These are phyloP conservation scores for Colletotrichum chlorophyti DNA, from an alignment of 2,329 filamentous ascomycete species.

Conservation along the genomic window DNA sequence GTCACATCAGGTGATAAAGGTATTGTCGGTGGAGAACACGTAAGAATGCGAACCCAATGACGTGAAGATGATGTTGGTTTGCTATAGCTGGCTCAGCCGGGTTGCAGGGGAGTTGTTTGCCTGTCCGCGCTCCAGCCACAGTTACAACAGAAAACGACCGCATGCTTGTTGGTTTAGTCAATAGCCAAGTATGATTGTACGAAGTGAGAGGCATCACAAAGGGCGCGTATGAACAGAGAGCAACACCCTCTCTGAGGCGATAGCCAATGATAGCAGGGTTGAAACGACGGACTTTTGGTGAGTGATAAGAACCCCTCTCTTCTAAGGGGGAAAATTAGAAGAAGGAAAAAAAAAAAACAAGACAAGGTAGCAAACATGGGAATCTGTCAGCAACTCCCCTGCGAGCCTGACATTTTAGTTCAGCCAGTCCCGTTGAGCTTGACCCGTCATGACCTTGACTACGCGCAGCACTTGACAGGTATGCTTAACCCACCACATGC, in stretches of 20 bases:
- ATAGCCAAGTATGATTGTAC: too few relatives aligned
- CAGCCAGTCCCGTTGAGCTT: background rate
- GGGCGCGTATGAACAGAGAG: background rate
- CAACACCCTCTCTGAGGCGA: too few relatives aligned
- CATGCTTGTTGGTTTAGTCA: too few relatives aligned
- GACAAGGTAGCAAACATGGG: background rate
- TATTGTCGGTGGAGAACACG: background rate
- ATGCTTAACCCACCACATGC: background rate
- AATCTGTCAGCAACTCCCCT: background rate
- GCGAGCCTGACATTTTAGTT: too few relatives aligned
- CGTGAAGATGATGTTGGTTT: constrained; percentile 10
- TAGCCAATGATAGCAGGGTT: background rate
- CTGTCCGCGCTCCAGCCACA: background rate
- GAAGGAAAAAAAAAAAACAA: background rate
- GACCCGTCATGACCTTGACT: too few relatives aligned
- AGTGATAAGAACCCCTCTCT: too few relatives aligned
- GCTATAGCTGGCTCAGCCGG: too few relatives aligned
- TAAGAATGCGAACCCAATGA: constrained; percentile 11
- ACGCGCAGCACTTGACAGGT: background rate
- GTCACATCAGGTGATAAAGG: background rate
- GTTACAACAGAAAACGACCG: background rate
- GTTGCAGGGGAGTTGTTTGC: background rate
- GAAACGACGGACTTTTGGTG: too few relatives aligned
- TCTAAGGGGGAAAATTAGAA: background rate
- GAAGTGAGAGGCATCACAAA: too few relatives aligned